Evolutionary conservation across 169 alveolate genomes (phyloP), one percentile per base, ranked within the genome.

Genomic region (Plasmodium adleri): DNA sequence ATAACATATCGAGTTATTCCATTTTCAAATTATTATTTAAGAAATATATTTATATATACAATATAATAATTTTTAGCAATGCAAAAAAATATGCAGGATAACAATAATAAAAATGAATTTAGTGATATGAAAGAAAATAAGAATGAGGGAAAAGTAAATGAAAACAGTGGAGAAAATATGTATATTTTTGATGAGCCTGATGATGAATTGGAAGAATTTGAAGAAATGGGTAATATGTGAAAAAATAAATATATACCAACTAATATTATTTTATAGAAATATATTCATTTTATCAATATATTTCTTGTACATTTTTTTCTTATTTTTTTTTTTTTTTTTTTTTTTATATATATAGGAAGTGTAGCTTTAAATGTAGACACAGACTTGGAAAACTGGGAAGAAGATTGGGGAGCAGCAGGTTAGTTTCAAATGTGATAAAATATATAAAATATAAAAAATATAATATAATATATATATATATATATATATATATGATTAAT

Each of bases 331-430:
- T 39, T 47, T 39, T 0, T n/a, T 67, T 15, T 20, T 22, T 15
- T 24, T 28, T 50, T 13, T 9, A 24, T 32, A 60, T 3, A n/a
- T 6, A 5, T 47, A 83, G 91, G 91, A 13, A 83, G 91, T 49
- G 58, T 72, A 49, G 80, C 91, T 49, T 52, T 67, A 15, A 83
- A 83, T 64, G 62, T 70, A 32, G 91, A 83, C 54, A 83, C 91
- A 24, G 91, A 83, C 17, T 15, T 83, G 45, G 91, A 83, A 67
- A 83, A 83, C 22, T 83, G 91, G 91, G 91, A 83, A 43, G 91
- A 83, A 56, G 91, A 83, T 47, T 83, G 91, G 91, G 91, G 91
- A 39, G 91, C 91, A 67, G 91, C 85, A 60, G 91, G 91, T 83
- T 67, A 5, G 83, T 43, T 12, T 17, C 4, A 49, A 49, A 70